These are phyloP conservation scores for Trametes cubensis DNA, from an alignment of 768 basidiomycete species.

Conservation along the genomic window DNA sequence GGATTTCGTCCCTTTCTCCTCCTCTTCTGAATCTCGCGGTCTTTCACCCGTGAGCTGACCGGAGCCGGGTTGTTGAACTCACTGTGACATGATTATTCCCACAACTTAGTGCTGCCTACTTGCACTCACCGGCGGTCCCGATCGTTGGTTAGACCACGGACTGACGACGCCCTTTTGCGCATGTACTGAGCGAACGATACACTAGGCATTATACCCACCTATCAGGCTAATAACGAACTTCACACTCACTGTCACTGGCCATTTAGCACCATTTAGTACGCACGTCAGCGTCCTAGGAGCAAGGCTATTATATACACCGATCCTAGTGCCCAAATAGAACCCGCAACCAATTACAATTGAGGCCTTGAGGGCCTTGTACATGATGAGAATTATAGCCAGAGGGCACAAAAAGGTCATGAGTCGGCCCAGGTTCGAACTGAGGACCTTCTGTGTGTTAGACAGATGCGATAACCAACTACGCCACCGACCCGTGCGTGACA, in stretches of 20 bases:
- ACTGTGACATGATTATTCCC: neutral
- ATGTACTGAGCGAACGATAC: neutral
- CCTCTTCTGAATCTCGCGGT: too few species aligned
- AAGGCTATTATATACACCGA: too few species aligned
- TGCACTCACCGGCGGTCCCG: neutral
- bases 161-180: neutral
- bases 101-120: neutral
- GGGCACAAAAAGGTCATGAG: conserved; percentile 31
- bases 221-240: neutral
- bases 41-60: too few species aligned
- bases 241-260: too few species aligned
- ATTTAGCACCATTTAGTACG: too few species aligned
- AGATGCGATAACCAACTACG: conserved; percentile 86
- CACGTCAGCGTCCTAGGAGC: too few species aligned
- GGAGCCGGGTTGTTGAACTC: too few species aligned
- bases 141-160: neutral
- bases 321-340: too few species aligned
- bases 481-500: conserved; percentile 49
- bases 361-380: too few species aligned
- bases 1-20: neutral
- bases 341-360: too few species aligned
- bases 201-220: conserved; percentile 3
- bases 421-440: conserved; percentile 69
- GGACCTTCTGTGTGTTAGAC: conserved; percentile 83
- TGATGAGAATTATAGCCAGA: too few species aligned